Percentiles rank a stretch among this genome's conserved stretches.
These are phyloP conservation scores for Metarhizium anisopliae DNA, from an alignment of 2,329 filamentous ascomycete species.

Conservation along the genomic window DNA sequence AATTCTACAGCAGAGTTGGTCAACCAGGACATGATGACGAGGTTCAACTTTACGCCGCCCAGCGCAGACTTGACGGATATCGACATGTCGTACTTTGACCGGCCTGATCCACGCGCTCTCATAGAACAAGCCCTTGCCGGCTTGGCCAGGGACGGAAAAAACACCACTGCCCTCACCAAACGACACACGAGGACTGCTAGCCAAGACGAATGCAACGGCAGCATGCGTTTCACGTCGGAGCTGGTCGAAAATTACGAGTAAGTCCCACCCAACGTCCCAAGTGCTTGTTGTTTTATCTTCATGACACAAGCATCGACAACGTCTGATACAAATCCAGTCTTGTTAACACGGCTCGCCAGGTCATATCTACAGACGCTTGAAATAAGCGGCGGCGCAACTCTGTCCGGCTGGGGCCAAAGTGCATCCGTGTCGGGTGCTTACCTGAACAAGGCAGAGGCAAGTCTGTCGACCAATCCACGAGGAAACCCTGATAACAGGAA, in stretches of 20 bases:
- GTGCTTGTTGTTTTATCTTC: background rate
- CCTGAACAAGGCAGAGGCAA: background rate
- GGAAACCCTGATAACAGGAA: background rate
- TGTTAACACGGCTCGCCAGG: background rate
- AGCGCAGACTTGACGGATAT: too few relatives aligned
- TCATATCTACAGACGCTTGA: conserved; percentile 1
- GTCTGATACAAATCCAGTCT: too few relatives aligned
- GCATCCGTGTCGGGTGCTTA: background rate
- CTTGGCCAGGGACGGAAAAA: too few relatives aligned
- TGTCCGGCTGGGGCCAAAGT: conserved; percentile 1
- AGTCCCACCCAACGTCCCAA: background rate
- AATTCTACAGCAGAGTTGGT: background rate
- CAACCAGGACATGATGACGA: background rate
- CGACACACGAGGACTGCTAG: too few relatives aligned
- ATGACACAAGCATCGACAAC: too few relatives aligned
- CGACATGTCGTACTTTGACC: background rate
- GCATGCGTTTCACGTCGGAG: too few relatives aligned
- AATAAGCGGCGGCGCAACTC: background rate
- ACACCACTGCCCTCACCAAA: too few relatives aligned
- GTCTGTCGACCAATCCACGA: too few relatives aligned
- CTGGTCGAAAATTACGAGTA: too few relatives aligned
- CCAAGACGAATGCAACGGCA: too few relatives aligned
- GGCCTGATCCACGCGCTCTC: background rate
- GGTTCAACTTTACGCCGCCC: background rate
- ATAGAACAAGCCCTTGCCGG: background rate